Percentiles rank a stretch among this genome's conserved stretches.
Evolutionary conservation across 306 rosid genomes (phyloP).

Genomic region (Vigna reflexopilosa): DNA sequence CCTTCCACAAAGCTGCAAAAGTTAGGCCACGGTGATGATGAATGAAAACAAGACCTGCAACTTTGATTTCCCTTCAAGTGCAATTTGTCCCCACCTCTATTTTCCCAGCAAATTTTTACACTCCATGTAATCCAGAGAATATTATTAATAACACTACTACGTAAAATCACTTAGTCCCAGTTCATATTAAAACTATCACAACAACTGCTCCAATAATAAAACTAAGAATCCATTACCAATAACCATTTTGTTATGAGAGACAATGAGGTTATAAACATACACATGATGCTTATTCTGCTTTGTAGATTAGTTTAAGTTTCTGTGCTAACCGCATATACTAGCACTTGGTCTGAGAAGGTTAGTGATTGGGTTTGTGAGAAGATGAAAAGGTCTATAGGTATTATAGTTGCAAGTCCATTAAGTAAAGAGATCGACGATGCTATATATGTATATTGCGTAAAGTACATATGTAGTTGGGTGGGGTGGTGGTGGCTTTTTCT

Average conservation of each 20-base stretch:
- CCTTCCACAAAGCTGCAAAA: conserved; percentile 45
- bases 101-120: background rate
- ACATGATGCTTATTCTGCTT: background rate
- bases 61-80: conserved; percentile 46
- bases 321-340: background rate
- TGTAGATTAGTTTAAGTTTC: background rate
- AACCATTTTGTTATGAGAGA: no score
- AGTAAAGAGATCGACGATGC: conserved; percentile 2
- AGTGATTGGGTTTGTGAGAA: background rate
- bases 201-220: no score
- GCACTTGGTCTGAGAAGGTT: background rate
- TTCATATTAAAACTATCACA: background rate
- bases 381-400: background rate
- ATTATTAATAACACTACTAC: background rate
- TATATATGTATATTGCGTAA: background rate
- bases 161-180: background rate
- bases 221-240: no score
- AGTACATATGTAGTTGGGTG: conserved; percentile 30
- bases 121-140: background rate
- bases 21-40: conserved; percentile 40
- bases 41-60: background rate
- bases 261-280: no score
- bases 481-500: conserved; percentile 39
- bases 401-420: background rate
- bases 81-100: conserved; percentile 49